These are phyloP conservation scores for Chloropicon primus DNA, from an alignment of 139 green algal species.

Conservation along the genomic window DNA sequence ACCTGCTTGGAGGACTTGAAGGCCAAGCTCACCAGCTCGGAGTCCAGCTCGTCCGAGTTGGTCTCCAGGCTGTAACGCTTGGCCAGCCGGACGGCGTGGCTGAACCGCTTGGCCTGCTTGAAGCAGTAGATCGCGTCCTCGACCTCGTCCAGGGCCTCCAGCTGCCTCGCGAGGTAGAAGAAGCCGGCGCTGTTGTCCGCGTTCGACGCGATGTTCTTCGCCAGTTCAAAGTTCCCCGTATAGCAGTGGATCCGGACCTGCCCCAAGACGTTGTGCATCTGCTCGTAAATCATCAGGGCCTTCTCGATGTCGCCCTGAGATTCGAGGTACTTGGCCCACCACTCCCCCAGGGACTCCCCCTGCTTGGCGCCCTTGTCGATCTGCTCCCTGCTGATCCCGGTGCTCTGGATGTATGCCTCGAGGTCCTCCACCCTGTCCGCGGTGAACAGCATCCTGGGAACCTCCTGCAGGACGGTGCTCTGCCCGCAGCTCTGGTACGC, in stretches of 20 bases:
- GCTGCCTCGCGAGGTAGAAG: conserved; percentile 64
- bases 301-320: conserved; percentile 34
- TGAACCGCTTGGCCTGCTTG: conserved; percentile 9
- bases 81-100: conserved; percentile 23
- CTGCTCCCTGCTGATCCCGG: conserved; percentile 5
- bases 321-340: conserved; percentile 68
- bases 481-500: conserved; percentile 39
- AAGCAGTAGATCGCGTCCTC: conserved; percentile 24
- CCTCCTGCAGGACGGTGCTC: conserved; percentile 24
- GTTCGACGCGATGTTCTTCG: conserved; percentile 6
- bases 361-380: conserved; percentile 10
- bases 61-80: conserved; percentile 15
- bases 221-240: conserved; percentile 1
- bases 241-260: conserved; percentile 22
- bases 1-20: conserved; percentile 16
- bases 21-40: conserved; percentile 26
- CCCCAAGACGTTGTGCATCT: conserved; percentile 38
- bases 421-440: conserved; percentile 32
- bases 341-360: conserved; percentile 28
- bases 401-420: conserved; percentile 32
- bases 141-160: conserved; percentile 31
- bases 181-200: conserved; percentile 25
- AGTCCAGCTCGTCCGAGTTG: conserved; percentile 9
- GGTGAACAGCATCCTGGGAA: conserved; percentile 58
- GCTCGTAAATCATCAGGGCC: conserved; percentile 43